phyloP scores from a whole-genome alignment of 306 rosid species.

The Quercus gilva region DNA sequence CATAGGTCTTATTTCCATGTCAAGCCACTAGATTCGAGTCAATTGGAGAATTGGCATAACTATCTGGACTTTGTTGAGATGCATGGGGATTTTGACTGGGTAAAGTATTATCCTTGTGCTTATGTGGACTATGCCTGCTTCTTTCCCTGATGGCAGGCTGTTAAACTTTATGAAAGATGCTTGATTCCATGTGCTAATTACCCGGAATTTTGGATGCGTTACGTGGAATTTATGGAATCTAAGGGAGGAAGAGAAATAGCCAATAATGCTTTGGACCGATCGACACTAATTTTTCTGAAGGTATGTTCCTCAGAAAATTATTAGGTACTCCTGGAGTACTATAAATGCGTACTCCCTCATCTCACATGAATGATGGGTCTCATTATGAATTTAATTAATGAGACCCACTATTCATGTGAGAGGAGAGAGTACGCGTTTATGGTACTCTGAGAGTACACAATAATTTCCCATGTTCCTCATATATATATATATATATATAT shows the following conservation, averaged over 20 bases:
- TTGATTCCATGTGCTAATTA: constrained; percentile 88
- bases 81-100: constrained; percentile 93
- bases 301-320: constrained; percentile 45
- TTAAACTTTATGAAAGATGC: constrained; percentile 87
- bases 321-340: too few species aligned
- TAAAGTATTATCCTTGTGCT: constrained; percentile 28
- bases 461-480: constrained; percentile 18
- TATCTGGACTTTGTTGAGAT: constrained; percentile 85
- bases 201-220: constrained; percentile 96
- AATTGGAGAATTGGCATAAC: constrained; percentile 84
- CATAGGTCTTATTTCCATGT: constrained; percentile 73
- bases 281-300: constrained; percentile 69
- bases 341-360: too few species aligned
- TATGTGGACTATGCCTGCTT: constrained; percentile 13
- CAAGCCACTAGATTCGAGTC: constrained; percentile 55
- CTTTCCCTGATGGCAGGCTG: constrained; percentile 50
- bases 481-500: not conserved
- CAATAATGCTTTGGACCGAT: constrained; percentile 76
- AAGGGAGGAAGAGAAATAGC: constrained; percentile 97
- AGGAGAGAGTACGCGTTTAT: too few species aligned
- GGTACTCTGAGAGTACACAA: too few species aligned
- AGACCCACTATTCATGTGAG: too few species aligned
- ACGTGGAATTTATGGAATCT: constrained; percentile 75
- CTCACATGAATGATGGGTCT: too few species aligned
- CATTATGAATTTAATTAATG: too few species aligned